These are phyloP conservation scores for Penicillium sp. DNA, from an alignment of 2,329 filamentous ascomycete genomes.

Conservation along the genomic window DNA sequence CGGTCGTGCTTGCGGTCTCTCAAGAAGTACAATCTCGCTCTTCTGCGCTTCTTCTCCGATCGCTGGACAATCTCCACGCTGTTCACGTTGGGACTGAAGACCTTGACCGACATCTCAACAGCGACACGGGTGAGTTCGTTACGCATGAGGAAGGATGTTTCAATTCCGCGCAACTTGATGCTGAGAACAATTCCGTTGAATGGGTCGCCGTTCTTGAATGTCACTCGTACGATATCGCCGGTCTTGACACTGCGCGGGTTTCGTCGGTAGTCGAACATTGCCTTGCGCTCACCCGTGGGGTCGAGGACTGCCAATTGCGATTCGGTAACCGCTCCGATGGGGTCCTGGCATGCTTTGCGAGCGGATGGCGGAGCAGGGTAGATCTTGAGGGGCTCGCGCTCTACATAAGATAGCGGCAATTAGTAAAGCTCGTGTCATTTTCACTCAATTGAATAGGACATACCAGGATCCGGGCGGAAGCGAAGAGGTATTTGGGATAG, in stretches of 20 bases:
- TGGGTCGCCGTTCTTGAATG: constrained; percentile 79
- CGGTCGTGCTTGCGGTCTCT: constrained; percentile 83
- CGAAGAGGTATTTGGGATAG: constrained; percentile 44
- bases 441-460: background rate
- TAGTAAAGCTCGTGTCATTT: background rate
- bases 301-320: constrained; percentile 75
- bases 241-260: constrained; percentile 78
- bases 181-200: constrained; percentile 86
- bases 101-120: constrained; percentile 97
- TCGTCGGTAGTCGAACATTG: constrained; percentile 70
- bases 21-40: constrained; percentile 89
- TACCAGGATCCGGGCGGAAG: constrained; percentile 42
- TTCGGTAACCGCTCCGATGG: constrained; percentile 65
- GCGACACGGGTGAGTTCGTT: constrained; percentile 83
- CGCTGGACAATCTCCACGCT: constrained; percentile 93
- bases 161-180: constrained; percentile 82
- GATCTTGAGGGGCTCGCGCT: constrained; percentile 52
- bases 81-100: constrained; percentile 85
- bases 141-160: constrained; percentile 82
- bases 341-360: constrained; percentile 52
- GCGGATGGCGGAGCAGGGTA: constrained; percentile 51
- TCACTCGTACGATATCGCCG: constrained; percentile 89
- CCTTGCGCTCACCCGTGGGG: constrained; percentile 76
- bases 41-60: constrained; percentile 76
- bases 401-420: constrained; percentile 22